Conservation (phyloP, 2,329 filamentous ascomycete species). For the Fusarium torulosum region DNA sequence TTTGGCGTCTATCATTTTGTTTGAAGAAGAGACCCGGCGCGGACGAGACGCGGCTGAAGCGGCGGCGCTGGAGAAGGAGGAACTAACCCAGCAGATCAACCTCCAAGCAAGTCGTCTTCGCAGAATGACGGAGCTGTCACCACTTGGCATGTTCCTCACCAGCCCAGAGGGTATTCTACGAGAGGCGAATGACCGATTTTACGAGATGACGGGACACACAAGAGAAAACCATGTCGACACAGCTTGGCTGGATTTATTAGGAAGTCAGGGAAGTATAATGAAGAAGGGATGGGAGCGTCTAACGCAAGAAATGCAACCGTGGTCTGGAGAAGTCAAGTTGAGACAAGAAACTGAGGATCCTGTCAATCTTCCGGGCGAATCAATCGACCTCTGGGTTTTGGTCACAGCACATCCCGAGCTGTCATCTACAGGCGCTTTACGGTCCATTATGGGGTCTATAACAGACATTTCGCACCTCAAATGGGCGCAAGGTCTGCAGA, state of each 20-base stretch:
- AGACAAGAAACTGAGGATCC: constrained; percentile 45
- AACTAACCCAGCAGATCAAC: constrained; percentile 52
- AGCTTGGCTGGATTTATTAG: constrained; percentile 58
- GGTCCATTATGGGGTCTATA: constrained; percentile 57
- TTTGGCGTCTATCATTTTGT: constrained; percentile 72
- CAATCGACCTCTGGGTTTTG: constrained; percentile 60
- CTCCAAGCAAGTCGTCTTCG: constrained; percentile 54
- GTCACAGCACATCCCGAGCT: constrained; percentile 54
- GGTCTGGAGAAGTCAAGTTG: constrained; percentile 59
- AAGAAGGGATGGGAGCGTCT: constrained; percentile 56
- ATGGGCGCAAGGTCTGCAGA: constrained; percentile 57
- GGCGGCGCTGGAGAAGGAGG: constrained; percentile 52
- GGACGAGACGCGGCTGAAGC: constrained; percentile 54
- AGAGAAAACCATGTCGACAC: constrained; percentile 55
- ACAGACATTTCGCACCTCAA: constrained; percentile 61
- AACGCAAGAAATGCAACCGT: constrained; percentile 51
- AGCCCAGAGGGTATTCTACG: constrained; percentile 57
- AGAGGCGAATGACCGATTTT: constrained; percentile 62
- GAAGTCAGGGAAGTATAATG: constrained; percentile 51
- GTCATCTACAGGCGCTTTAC: constrained; percentile 50
- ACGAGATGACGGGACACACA: constrained; percentile 60
- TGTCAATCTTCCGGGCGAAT: constrained; percentile 46
- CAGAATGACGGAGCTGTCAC: constrained; percentile 55
- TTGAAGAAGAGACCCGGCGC: constrained; percentile 72
- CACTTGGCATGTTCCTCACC: constrained; percentile 56